Evolutionary conservation across 2,329 filamentous ascomycete genomes (phyloP).

Genomic region (Diplodia corticola): DNA sequence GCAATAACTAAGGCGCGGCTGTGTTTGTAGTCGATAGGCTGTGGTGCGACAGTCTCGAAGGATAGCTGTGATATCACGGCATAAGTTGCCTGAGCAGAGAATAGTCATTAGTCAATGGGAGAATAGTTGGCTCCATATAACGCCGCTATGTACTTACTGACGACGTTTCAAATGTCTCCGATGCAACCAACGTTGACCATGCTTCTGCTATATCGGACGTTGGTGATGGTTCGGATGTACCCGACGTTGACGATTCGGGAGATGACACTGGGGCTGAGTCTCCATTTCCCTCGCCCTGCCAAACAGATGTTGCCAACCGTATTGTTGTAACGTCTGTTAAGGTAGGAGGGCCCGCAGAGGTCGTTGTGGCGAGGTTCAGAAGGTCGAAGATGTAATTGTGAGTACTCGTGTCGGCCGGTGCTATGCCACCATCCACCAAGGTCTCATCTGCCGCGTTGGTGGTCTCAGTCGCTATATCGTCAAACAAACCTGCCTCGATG

Average conservation of each 20-base stretch:
- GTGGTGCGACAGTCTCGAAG: conserved; percentile 33
- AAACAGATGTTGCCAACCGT: too few species aligned
- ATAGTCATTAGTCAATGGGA: background rate
- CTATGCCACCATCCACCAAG: background rate
- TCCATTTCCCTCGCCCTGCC: too few species aligned
- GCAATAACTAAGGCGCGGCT: conserved; percentile 52
- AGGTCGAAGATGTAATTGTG: background rate
- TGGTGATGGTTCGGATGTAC: too few species aligned
- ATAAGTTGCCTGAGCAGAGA: background rate
- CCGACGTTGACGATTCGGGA: background rate
- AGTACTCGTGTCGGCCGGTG: background rate
- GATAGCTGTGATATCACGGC: conserved; percentile 10
- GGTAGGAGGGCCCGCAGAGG: background rate
- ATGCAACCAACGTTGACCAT: too few species aligned
- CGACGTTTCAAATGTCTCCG: background rate
- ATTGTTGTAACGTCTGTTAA: too few species aligned
- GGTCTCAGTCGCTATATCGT: background rate
- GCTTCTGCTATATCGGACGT: too few species aligned
- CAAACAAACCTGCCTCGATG: background rate
- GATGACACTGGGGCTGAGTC: background rate
- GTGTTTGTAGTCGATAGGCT: conserved; percentile 47
- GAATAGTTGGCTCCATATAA: background rate
- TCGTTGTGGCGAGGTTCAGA: background rate
- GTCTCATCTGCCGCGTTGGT: background rate
- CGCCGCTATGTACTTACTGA: background rate